Evolutionary conservation across 2,329 filamentous ascomycete genomes (phyloP), one percentile per base, ranked within the genome.

Genomic region (Diaporthe ilicicola): DNA sequence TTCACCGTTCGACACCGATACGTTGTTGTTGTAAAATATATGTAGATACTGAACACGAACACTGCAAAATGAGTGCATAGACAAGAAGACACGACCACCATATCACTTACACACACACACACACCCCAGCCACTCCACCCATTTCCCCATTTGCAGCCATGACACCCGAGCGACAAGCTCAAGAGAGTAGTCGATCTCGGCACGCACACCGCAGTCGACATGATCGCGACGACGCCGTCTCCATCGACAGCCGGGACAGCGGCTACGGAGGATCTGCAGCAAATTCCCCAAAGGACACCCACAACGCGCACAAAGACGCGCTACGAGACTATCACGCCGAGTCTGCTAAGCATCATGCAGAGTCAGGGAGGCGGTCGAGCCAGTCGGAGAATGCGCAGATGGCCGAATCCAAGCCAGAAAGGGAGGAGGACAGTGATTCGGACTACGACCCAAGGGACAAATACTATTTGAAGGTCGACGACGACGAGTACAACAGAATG

Each of bases 361-460:
- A 55, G 15, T 39, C 51, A n/a, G 27, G 59, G 37, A 59, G 69
- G 8, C 5, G 46, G 22, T 27, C 27, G 24, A 72, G 51, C 46
- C 44, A 44, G n/a, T 32, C 56, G n/a, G 56, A 24, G 4, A 42
- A 48, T 22, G 7, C 32, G 1, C 10, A 50, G 19, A 27, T 9
- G n/a, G 29, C 29, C 9, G 44, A 19, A 7, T 4, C 29, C 4
- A 64, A 37, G 27, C 1, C 19, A 37, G 37, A 51, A 9, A 59
- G 13, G 15, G 55, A 51, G 27, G 53, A 68, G 17, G 67, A 27
- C 48, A 67, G 62, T n/a, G 70, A 67, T 22, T 62, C 70, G 53
- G 70, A 70, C 61, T 72, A 72, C 32, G 67, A 72, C 19, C 70
- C 70, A 3, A 72, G 65, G 32, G 67, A 69, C 39, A 72, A 70